phyloP scores from a whole-genome alignment of 2,329 filamentous ascomycete genomes.

The Fusarium brevicatenulatum region DNA sequence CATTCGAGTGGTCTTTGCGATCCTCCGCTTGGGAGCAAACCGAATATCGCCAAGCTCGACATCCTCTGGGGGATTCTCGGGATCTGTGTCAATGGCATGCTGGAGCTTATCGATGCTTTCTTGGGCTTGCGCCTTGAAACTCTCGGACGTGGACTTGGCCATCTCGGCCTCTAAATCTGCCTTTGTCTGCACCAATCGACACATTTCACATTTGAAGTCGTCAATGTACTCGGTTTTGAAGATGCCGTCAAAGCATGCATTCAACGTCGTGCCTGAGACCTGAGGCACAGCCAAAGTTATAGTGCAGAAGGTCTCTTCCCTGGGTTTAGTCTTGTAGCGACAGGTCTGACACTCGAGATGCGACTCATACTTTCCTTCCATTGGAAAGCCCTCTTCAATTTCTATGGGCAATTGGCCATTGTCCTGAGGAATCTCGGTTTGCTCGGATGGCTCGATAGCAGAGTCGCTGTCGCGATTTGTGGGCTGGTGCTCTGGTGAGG shows the following conservation, averaged over 20 bases:
- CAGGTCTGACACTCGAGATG: conserved; percentile 94
- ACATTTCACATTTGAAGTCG: conserved; percentile 95
- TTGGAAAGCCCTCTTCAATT: conserved; percentile 81
- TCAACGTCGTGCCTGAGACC: conserved; percentile 80
- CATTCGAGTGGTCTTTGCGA: conserved; percentile 88
- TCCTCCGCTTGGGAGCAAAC: conserved; percentile 81
- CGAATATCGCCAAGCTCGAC: conserved; percentile 79
- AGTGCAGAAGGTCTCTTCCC: conserved; percentile 87
- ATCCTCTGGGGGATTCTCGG: conserved; percentile 78
- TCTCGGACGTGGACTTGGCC: conserved; percentile 62
- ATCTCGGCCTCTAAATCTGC: conserved; percentile 70
- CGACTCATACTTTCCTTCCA: conserved; percentile 93
- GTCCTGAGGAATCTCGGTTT: conserved; percentile 33
- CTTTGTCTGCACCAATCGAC: conserved; percentile 83
- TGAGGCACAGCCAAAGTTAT: conserved; percentile 92
- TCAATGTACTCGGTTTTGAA: conserved; percentile 97
- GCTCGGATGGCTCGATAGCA: conserved; percentile 40
- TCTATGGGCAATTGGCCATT: conserved; percentile 49
- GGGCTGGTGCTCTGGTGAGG: conserved; percentile 19
- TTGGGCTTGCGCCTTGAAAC: conserved; percentile 62
- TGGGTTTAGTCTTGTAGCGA: conserved; percentile 86
- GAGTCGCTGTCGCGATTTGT: conserved; percentile 23
- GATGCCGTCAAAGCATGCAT: conserved; percentile 90
- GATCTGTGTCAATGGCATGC: conserved; percentile 78
- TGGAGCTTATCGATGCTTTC: conserved; percentile 73